phyloP scores from a whole-genome alignment of 768 basidiomycete species.

The Suillus decipiens region DNA sequence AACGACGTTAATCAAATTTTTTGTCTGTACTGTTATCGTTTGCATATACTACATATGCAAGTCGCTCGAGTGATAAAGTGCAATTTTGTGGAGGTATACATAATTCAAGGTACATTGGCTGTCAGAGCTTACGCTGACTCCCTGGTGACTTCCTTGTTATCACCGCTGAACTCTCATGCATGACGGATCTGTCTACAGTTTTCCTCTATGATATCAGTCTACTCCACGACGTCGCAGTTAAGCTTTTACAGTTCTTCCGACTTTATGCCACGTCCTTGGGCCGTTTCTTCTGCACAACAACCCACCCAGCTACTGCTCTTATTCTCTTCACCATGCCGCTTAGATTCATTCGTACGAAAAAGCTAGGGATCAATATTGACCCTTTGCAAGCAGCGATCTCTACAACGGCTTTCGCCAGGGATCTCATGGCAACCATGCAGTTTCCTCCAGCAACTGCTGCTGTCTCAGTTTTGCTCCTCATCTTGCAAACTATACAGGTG shows the following conservation, averaged over 20 bases:
- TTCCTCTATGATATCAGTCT: neutral
- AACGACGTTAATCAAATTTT: neutral
- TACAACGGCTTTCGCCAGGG: constrained; percentile 30
- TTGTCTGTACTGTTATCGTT: neutral
- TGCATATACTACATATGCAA: too few relatives aligned
- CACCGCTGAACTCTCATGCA: neutral
- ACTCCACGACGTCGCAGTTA: neutral
- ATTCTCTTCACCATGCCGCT: constrained; percentile 30
- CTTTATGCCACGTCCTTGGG: neutral
- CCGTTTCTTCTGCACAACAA: neutral
- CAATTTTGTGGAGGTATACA: neutral
- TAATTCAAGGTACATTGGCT: neutral
- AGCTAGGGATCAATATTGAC: constrained; percentile 26
- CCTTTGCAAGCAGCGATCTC: constrained; percentile 33
- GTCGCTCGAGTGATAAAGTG: neutral
- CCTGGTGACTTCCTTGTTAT: neutral
- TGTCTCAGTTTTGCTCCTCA: constrained; percentile 41
- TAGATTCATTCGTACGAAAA: constrained; percentile 29
- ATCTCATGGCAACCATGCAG: constrained; percentile 35
- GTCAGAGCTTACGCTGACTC: neutral
- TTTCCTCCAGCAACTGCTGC: constrained; percentile 48
- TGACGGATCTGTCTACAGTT: neutral
- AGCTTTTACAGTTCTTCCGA: neutral
- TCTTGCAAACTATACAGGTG: constrained; percentile 49
- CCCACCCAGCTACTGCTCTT: neutral